Conservation (phyloP, 1,284 basidiomycete species). For the Gomphus bonarii region DNA sequence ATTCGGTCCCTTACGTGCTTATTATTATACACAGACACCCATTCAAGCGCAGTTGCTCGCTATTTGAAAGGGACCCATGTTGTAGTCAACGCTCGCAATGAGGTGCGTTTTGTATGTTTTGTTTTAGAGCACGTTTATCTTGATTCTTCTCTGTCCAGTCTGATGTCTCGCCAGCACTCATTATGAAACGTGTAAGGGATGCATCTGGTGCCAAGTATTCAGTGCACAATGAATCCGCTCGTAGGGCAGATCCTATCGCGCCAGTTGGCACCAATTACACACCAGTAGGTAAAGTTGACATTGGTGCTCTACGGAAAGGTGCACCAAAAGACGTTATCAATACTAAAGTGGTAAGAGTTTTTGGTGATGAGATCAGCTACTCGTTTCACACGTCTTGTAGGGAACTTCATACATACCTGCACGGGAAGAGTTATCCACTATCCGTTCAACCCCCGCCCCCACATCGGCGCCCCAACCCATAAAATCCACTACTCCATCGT, state of each 20-base stretch:
- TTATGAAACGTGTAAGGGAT: conserved; percentile 83
- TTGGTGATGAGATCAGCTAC: background rate
- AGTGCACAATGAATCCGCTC: conserved; percentile 54
- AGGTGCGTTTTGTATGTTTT: conserved; percentile 39
- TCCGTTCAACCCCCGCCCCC: conserved; percentile 23
- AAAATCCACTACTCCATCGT: conserved; percentile 42
- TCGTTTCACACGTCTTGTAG: conserved; percentile 7
- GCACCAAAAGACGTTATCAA: conserved; percentile 20
- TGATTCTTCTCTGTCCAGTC: conserved; percentile 31
- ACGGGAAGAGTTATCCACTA: conserved; percentile 21
- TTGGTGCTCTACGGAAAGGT: conserved; percentile 38
- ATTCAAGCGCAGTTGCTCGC: conserved; percentile 73
- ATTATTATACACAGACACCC: conserved; percentile 39
- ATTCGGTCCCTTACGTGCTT: background rate
- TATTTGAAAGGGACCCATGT: conserved; percentile 85
- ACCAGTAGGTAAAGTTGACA: conserved; percentile 63
- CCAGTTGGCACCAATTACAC: conserved; percentile 66
- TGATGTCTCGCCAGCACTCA: conserved; percentile 70
- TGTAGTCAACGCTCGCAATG: conserved; percentile 85
- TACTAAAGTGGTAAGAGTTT: conserved; percentile 16
- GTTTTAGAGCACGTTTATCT: background rate
- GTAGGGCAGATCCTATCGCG: conserved; percentile 58
- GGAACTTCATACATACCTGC: conserved; percentile 24
- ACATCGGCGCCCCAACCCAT: conserved; percentile 34
- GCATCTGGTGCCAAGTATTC: conserved; percentile 92